phyloP scores from a whole-genome alignment of 192 early-diverging fungal genomes.

The Lobosporangium transversale region DNA sequence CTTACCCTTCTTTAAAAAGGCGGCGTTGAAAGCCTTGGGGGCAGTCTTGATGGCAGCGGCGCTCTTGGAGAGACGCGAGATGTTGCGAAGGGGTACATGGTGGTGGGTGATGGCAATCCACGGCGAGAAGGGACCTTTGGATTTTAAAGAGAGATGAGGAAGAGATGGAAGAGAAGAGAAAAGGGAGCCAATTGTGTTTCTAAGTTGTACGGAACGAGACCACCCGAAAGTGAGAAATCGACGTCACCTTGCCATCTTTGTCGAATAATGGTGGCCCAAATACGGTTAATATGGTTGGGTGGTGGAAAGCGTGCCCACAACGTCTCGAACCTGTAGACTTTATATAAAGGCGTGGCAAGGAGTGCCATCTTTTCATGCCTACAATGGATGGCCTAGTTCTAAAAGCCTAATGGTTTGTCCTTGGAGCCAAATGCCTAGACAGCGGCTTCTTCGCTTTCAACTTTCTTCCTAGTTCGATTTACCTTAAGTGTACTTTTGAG shows the following conservation, averaged over 20 bases:
- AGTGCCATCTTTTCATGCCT: not conserved
- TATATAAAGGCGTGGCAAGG: not conserved
- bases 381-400: not conserved
- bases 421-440: too few species aligned
- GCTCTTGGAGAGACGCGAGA: conserved; percentile 52
- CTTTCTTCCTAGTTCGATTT: too few species aligned
- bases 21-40: conserved; percentile 51
- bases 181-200: not conserved
- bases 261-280: not conserved
- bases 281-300: not conserved
- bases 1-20: conserved; percentile 54
- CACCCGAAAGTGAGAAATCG: not conserved
- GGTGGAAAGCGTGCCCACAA: too few species aligned
- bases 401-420: too few species aligned
- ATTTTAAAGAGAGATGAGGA: conserved; percentile 12
- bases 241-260: not conserved
- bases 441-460: too few species aligned
- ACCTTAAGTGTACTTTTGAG: too few species aligned
- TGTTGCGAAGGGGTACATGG: conserved; percentile 49
- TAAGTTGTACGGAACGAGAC: not conserved
- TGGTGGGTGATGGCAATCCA: conserved; percentile 8
- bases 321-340: not conserved
- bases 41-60: conserved; percentile 49
- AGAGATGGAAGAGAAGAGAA: conserved; percentile 14
- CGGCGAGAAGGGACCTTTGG: conserved; percentile 17